Base-by-base conservation (phyloP, 1,139 yeast species). In the Diutina scorzettiae region DNA sequence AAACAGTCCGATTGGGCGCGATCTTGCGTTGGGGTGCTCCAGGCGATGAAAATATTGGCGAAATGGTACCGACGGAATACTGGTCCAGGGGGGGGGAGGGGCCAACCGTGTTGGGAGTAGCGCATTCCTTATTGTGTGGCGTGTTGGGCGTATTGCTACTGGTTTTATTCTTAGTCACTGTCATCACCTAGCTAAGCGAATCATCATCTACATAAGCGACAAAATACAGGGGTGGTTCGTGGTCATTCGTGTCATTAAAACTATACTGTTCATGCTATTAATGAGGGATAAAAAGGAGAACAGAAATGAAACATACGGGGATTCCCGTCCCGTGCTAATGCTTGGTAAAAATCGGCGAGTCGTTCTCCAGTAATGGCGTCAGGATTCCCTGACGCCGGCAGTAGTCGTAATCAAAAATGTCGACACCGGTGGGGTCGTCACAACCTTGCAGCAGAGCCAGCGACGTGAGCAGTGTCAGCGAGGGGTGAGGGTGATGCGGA, bases 321-420 rank as follows among this genome's bases (percentile, higher is more conserved):
- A 32, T 16, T 9, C 21, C 17, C 5, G 20, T 19, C 16, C n/a
- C 24, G 21, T 8, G 17, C 37, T 32, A 23, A 34, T 34, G 39
- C 28, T 34, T 34, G 27, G 17, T 34, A 8, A 34, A 34, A 8
- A 34, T 34, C 19, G 39, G 39, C 6, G 39, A 34, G 28, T 34
- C 39, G 39, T 34, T 34, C 25, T 34, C 39, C 39, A 34, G 39
- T n/a, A 34, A 23, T 16, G 39, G 39, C 20, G 39, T 34, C 28
- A 21, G 28, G 28, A 34, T 34, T 11, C 28, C 39, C 9, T 34
- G 39, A 7, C 39, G 39, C n/a, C 39, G 39, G 2, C 23, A 16
- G 24, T 34, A 34, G 39, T 34, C 39, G 20, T 34, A 34, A 23
- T 34, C 39, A 23, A 34, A 34, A 18, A 34, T 14, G 29, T 34